Percentiles rank a stretch among this genome's conserved stretches.
Evolutionary conservation across 2,329 filamentous ascomycete genomes (phyloP).

Genomic region (Knufia petricola): DNA sequence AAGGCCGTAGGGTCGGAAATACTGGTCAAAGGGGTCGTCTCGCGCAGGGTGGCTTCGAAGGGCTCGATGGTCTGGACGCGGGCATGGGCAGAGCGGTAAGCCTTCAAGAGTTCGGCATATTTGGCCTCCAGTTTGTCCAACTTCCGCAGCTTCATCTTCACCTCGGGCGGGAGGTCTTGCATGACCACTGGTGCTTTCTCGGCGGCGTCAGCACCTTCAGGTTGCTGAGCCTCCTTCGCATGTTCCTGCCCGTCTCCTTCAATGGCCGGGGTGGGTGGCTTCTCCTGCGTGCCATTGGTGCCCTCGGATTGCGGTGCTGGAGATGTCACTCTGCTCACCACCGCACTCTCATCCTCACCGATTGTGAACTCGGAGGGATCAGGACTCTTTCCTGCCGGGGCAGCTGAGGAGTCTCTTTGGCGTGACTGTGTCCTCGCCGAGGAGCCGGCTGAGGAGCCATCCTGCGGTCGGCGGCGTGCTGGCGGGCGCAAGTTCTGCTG

Average conservation of each 20-base stretch:
- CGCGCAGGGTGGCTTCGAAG: conserved; percentile 82
- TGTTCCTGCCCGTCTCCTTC: conserved; percentile 19
- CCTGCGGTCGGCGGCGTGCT: conserved; percentile 25
- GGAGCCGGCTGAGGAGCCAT: conserved; percentile 24
- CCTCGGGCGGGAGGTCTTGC: conserved; percentile 60
- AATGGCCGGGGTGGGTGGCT: conserved; percentile 12
- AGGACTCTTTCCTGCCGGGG: conserved; percentile 46
- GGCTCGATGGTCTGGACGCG: conserved; percentile 80
- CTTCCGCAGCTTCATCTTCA: conserved; percentile 66
- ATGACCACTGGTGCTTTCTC: conserved; percentile 22
- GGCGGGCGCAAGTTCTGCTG: conserved; percentile 39
- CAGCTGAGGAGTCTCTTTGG: conserved; percentile 29
- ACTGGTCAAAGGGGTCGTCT: conserved; percentile 83
- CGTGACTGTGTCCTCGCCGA: conserved; percentile 24
- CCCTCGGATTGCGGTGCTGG: conserved; percentile 41
- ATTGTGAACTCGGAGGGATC: conserved; percentile 85
- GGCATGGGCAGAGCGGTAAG: conserved; percentile 83
- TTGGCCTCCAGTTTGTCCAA: conserved; percentile 83
- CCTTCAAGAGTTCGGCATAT: conserved; percentile 81
- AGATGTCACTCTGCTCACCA: conserved; percentile 52
- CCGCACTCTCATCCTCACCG: conserved; percentile 60
- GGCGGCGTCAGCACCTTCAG: conserved; percentile 19
- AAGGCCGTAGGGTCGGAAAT: conserved; percentile 77
- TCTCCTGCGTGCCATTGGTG: conserved; percentile 10
- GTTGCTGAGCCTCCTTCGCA: too few relatives aligned